These are phyloP conservation scores for Fusarium sp. DNA, from an alignment of 2,329 filamentous ascomycete species.

Conservation along the genomic window DNA sequence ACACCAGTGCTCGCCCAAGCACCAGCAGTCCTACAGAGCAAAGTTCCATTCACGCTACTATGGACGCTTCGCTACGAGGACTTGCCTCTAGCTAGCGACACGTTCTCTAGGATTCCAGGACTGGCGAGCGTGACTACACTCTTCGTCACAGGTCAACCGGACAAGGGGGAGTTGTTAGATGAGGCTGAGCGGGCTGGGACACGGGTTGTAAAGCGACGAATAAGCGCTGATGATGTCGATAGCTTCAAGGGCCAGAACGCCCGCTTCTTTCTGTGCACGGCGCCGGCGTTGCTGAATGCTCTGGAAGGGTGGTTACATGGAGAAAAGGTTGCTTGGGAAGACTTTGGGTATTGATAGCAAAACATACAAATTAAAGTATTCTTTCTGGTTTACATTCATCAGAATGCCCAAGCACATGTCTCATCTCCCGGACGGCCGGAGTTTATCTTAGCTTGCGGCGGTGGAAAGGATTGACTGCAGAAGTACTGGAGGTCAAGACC, in stretches of 20 bases:
- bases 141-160: slow-evolving; percentile 69
- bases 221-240: slow-evolving; percentile 57
- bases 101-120: slow-evolving; percentile 62
- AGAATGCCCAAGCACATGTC: not conserved
- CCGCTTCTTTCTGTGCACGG: slow-evolving; percentile 65
- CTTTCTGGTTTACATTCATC: not conserved
- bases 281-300: slow-evolving; percentile 53
- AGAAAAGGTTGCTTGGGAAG: slow-evolving; percentile 67
- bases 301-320: slow-evolving; percentile 64
- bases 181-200: slow-evolving; percentile 51
- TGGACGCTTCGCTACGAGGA: slow-evolving; percentile 76
- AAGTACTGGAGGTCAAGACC: not conserved
- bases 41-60: slow-evolving; percentile 63
- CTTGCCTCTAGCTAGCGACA: slow-evolving; percentile 69
- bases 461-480: slow-evolving; percentile 18
- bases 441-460: slow-evolving; percentile 14
- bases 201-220: slow-evolving; percentile 51
- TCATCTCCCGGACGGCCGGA: slow-evolving; percentile 25
- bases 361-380: not conserved
- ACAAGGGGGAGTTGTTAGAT: slow-evolving; percentile 50
- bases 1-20: slow-evolving; percentile 82
- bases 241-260: slow-evolving; percentile 51
- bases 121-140: slow-evolving; percentile 66
- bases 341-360: slow-evolving; percentile 65
- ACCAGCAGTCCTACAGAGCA: slow-evolving; percentile 54